Evolutionary conservation across 331 rosid genomes (phyloP).

Genomic region (Telfairia occidentalis): DNA sequence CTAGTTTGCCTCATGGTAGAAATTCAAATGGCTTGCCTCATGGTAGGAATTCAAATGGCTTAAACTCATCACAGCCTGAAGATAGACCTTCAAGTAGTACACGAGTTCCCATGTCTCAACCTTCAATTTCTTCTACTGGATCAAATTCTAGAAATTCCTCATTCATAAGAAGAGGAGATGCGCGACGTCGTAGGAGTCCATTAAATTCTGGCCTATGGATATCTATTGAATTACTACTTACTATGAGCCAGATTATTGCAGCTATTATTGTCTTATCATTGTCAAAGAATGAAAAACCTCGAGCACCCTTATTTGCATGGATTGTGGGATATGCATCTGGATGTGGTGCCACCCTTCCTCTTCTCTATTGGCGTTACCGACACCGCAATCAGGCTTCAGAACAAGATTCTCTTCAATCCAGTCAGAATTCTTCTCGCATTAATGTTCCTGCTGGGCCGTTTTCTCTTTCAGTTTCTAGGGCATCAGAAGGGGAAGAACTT

Average conservation of each 20-base stretch:
- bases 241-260: slow-evolving; percentile 75
- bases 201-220: slow-evolving; percentile 87
- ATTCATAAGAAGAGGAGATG: slow-evolving; percentile 48
- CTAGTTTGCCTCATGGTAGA: slow-evolving; percentile 43
- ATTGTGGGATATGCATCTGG: slow-evolving; percentile 80
- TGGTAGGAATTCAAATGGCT: slow-evolving; percentile 32
- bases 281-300: slow-evolving; percentile 73
- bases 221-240: slow-evolving; percentile 69
- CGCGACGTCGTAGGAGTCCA: slow-evolving; percentile 72
- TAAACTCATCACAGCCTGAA: slow-evolving; percentile 35
- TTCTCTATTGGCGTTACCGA: slow-evolving; percentile 81
- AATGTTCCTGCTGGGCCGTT: slow-evolving; percentile 51
- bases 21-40: slow-evolving; percentile 28
- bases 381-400: slow-evolving; percentile 58
- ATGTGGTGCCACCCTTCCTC: slow-evolving; percentile 73
- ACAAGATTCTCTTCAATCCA: slow-evolving; percentile 52
- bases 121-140: slow-evolving; percentile 38
- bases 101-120: slow-evolving; percentile 23
- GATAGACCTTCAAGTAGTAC: slow-evolving; percentile 32
- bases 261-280: slow-evolving; percentile 61
- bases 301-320: slow-evolving; percentile 72
- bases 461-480: slow-evolving; percentile 56
- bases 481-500: slow-evolving; percentile 56
- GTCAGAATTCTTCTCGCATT: slow-evolving; percentile 64
- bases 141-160: slow-evolving; percentile 58